Conservation (phyloP, 2,329 filamentous ascomycete species). For the Venturia pyrina region DNA sequence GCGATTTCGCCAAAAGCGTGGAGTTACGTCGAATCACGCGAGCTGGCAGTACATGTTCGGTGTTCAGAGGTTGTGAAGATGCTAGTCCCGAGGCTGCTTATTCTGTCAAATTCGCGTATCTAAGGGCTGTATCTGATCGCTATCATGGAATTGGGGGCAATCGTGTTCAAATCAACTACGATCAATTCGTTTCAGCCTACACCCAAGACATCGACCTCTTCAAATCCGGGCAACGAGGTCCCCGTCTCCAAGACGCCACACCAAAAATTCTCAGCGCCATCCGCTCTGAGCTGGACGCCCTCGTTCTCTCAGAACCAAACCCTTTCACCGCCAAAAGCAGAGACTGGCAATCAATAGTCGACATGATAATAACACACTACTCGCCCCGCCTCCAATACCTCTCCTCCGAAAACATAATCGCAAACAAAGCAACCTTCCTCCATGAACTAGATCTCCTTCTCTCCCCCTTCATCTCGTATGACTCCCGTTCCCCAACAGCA, state of each 20-base stretch:
- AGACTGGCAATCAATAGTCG: conserved; percentile 59
- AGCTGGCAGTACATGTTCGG: conserved; percentile 15
- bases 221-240: conserved; percentile 12
- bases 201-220: conserved; percentile 34
- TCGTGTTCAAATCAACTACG: conserved; percentile 37
- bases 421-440: conserved; percentile 10
- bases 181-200: conserved; percentile 40
- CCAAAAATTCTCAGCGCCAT: conserved; percentile 27
- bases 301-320: conserved; percentile 28
- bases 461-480: conserved; percentile 29
- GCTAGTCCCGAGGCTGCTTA: background rate
- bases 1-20: conserved; percentile 44
- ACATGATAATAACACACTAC: conserved; percentile 57
- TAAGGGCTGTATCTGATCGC: conserved; percentile 30
- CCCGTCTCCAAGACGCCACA: conserved; percentile 16
- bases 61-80: background rate
- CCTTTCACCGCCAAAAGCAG: conserved; percentile 19
- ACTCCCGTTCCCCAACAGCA: conserved; percentile 24
- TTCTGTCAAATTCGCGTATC: conserved; percentile 20
- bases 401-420: conserved; percentile 18
- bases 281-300: conserved; percentile 33
- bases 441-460: conserved; percentile 21
- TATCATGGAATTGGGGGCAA: conserved; percentile 35
- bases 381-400: conserved; percentile 41
- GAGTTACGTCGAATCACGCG: conserved; percentile 25